Evolutionary conservation across 805 yeast species (phyloP).

Genomic region (Candida ascalaphidarum): DNA sequence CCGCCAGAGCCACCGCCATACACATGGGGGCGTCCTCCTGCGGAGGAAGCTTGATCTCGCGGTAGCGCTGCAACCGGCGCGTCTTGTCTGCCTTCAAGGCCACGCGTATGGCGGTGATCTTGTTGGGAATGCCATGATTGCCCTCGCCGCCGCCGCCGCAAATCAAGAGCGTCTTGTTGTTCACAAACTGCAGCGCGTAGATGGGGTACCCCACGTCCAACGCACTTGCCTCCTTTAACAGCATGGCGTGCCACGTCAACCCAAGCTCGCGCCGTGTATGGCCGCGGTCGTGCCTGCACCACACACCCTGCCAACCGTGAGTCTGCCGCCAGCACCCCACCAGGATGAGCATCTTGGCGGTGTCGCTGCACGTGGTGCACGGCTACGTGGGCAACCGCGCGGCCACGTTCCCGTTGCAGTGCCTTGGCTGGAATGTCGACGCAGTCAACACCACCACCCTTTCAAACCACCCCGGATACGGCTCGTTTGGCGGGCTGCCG

Average conservation of each 20-base stretch:
- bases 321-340: not conserved
- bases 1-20: slow-evolving; percentile 38
- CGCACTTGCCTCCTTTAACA: too few species aligned
- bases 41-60: slow-evolving; percentile 53
- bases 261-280: too few species aligned
- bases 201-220: slow-evolving; percentile 63
- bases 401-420: slow-evolving; percentile 82
- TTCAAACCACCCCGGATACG: slow-evolving; percentile 91
- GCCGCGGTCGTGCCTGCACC: too few species aligned
- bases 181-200: slow-evolving; percentile 66
- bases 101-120: slow-evolving; percentile 57
- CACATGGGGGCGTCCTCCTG: slow-evolving; percentile 88
- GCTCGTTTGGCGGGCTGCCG: slow-evolving; percentile 50
- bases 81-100: slow-evolving; percentile 37
- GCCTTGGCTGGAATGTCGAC: slow-evolving; percentile 89
- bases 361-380: slow-evolving; percentile 86
- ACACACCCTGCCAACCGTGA: too few species aligned
- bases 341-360: slow-evolving; percentile 23
- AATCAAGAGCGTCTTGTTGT: slow-evolving; percentile 52
- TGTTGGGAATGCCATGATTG: slow-evolving; percentile 80
- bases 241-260: too few species aligned
- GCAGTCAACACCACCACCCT: slow-evolving; percentile 79
- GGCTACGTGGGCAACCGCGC: slow-evolving; percentile 95
- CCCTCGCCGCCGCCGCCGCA: slow-evolving; percentile 98
- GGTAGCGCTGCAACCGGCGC: slow-evolving; percentile 42